Conservation (phyloP, 352 stramenopile species). For the Phytophthora rubi region DNA sequence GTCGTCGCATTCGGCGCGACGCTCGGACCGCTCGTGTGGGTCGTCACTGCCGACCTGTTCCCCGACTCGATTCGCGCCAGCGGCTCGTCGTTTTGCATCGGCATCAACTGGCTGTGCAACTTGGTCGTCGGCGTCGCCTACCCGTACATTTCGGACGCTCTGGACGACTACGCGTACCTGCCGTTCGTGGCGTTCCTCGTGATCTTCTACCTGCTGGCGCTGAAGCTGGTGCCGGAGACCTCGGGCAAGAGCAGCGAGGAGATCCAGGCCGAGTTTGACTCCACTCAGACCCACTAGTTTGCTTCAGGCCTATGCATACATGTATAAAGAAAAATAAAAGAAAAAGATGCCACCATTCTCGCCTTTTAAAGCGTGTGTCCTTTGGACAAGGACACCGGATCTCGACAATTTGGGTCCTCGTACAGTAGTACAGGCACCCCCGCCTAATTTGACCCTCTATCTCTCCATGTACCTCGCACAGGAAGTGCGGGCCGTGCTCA, state of each 20-base stretch:
- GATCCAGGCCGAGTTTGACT: constrained; percentile 31
- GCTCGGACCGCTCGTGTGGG: constrained; percentile 58
- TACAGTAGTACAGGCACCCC: too few species aligned
- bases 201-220: constrained; percentile 22
- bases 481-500: too few species aligned
- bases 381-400: not conserved
- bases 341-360: not conserved
- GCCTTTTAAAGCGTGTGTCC: not conserved
- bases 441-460: too few species aligned
- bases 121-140: constrained; percentile 45
- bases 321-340: not conserved
- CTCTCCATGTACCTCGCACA: too few species aligned
- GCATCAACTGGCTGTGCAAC: constrained; percentile 33
- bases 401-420: not conserved
- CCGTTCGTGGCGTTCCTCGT: constrained; percentile 40
- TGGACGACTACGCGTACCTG: constrained; percentile 42
- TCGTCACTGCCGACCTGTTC: constrained; percentile 59
- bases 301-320: not conserved
- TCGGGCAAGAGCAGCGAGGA: constrained; percentile 28
- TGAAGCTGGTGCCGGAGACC: constrained; percentile 26
- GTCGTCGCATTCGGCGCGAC: constrained; percentile 49
- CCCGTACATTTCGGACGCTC: constrained; percentile 43
- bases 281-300: constrained; percentile 8
- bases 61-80: constrained; percentile 48
- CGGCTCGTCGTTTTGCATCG: constrained; percentile 43